Evolutionary conservation across 2,329 filamentous ascomycete species (phyloP).

Genomic region (Colletotrichum sp.): DNA sequence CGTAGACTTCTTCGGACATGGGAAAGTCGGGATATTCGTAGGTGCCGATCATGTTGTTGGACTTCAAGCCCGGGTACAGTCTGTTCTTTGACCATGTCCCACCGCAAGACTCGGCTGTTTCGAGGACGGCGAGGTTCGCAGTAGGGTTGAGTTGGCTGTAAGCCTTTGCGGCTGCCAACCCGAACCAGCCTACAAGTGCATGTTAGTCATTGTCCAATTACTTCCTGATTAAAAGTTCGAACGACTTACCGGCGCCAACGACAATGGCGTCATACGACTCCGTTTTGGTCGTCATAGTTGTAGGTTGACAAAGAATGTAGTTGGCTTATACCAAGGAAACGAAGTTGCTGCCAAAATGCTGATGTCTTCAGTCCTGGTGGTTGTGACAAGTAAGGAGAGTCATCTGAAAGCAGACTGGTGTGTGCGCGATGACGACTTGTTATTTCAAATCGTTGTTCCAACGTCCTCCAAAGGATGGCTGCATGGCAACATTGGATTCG

Average conservation of each 20-base stretch:
- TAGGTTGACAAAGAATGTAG: neutral
- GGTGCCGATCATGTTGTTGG: slow-evolving; percentile 68
- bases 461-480: neutral
- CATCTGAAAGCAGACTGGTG: neutral
- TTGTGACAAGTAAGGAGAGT: neutral
- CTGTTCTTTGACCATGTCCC: slow-evolving; percentile 66
- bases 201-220: slow-evolving; percentile 30
- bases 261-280: neutral
- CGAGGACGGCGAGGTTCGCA: slow-evolving; percentile 53
- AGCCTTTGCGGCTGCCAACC: slow-evolving; percentile 57
- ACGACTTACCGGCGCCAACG: slow-evolving; percentile 14
- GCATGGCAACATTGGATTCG: neutral
- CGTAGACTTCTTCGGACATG: slow-evolving; percentile 54
- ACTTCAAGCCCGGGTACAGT: slow-evolving; percentile 64
- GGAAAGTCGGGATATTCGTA: slow-evolving; percentile 71
- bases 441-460: neutral
- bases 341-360: neutral
- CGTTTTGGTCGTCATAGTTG: neutral
- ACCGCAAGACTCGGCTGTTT: slow-evolving; percentile 55
- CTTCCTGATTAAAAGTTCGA: neutral
- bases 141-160: slow-evolving; percentile 54
- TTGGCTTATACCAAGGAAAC: neutral
- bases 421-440: neutral
- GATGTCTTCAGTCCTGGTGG: neutral
- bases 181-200: slow-evolving; percentile 41